Base-by-base conservation (phyloP, 208 protist genomes). In the Vickermania ingenoplastis region DNA sequence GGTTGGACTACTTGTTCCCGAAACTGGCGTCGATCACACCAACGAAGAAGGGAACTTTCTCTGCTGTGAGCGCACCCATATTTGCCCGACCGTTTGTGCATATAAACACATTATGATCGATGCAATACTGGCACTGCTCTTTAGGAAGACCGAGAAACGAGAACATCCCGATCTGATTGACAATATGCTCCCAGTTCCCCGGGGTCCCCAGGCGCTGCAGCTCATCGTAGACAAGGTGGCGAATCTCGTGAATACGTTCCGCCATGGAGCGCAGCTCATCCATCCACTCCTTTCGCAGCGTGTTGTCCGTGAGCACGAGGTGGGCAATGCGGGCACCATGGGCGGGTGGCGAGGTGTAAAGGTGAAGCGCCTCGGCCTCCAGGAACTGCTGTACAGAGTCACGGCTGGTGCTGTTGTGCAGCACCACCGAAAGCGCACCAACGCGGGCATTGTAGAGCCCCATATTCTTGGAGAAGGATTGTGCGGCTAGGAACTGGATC, bases 401-500 rank as follows among this genome's bases (percentile, higher is more conserved):
- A 29, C 65, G 69, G 22, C 75, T 73, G 48, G 79, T 49, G 36
- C 89, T 63, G n/a, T 75, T 64, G 17, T 65, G 49, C 30, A 79
- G 65, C 14, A 97, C 71, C 24, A 98, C 72, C 28, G 73, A 87
- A 11, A 98, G 70, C 0, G 70, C 67, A 22, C 97, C 97, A 4
- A 96, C 75, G 49, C 97, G 83, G 64, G 99, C 96, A 53, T 76
- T 89, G 71, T 99, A 99, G 0, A 99, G 72, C 41, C 97, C 97
- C 71, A 99, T 95, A 74, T 99, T 99, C 82, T 99, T 99, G 23
- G 96, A 84, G 74, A 96, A 99, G 3, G 94, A 98, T 81, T 99
- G 96, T 26, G 81, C 71, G 7, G 95, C 61, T 0, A 95, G 3
- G 13, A 97, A 61, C 31, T 97, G 65, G 29, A 97, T 61, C 14